Base-by-base conservation (phyloP, 768 basidiomycete species). In the Amanita jacksonii region DNA sequence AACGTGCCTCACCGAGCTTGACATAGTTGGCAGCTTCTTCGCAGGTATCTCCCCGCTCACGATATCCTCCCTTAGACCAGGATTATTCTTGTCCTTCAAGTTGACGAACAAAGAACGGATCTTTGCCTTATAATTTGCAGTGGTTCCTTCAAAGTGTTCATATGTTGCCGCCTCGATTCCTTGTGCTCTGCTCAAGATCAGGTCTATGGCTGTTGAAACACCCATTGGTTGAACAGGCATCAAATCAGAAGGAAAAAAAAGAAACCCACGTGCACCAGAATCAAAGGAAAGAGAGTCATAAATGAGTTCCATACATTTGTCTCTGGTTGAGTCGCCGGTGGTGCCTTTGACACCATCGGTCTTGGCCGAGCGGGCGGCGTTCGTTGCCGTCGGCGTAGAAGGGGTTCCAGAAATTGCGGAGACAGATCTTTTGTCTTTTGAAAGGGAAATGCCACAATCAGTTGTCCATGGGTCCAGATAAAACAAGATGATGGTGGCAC, bases 41-140 rank as follows among this genome's bases (percentile, higher is more conserved):
- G 81, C 74, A 0, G 76, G 54, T 1, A 96, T 62, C 15, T 85
- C 81, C 1, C 94, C 94, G 31, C 81, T 76, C 25, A 94, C 85
- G 48, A 99, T 77, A 52, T 77, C 82, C 57, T 85, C 86, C 34
- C 93, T 73, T 44, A 99, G 60, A 22, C 73, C 72, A 12, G 92
- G 91, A 62, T 99, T 99, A 53, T 81, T 78, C 65, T 90, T 92
- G 62, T 94, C 93, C 62, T 96, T 97, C 54, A 99, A 71, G 62
- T 98, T 98, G 53, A 94, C 82, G 57, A 77, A 93, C 35, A 97
- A 62, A 20, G 82, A 81, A 22, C 96, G 81, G 49, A 98, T 86
- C 60, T 88, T 96, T 53, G 66, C 61, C 51, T 79, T 81, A 62
- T 91, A 91, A 9, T 66, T 57, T 0, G 61, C 61, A 0, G 62